Evolutionary conservation across 352 stramenopile genomes (phyloP), one percentile per base, ranked within the genome.

Genomic region (Globisporangium emineosum): DNA sequence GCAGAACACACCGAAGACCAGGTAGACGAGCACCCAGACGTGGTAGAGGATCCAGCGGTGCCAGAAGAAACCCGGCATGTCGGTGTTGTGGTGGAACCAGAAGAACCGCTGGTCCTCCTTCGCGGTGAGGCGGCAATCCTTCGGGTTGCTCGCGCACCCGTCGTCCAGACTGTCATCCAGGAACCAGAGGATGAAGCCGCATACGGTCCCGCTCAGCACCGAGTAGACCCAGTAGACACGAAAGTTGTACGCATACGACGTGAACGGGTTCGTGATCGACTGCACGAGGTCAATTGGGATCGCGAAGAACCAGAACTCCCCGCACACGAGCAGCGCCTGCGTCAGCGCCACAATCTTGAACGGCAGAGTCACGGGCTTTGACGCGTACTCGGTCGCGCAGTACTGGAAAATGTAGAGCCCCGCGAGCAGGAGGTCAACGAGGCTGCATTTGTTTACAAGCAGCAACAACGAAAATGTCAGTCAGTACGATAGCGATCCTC

Each of bases 201-300:
- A 94, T 7, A 85, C 72, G 5, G 81, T 68, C 0, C 87, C 87
- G 45, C 85, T 93, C 29, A 93, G 68, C 37, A 87, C 65, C 47
- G 85, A 89, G 55, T 92, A 94, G 63, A 93, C 83, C 82, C 84
- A 91, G 71, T 96, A 96, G 9, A 91, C 64, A 6, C 81, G 73
- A 19, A 92, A 81, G 68, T 96, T 96, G 69, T 91, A 69, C 52
- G 83, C 70, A 65, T 94, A 96, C 37, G 86, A 94, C 51, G 88
- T 93, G 68, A 96, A 96, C 12, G 88, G 88, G 67, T 96, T 96
- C 25, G 88, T 93, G 64, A 96, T 89, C 23, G 84, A 94, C 78
- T 96, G 86, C 45, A 93, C 79, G 71, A 96, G 88, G 65, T 96
- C 88, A 53, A 94, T 89, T 7, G 83, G 84, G 65, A 96, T 96